Conservation (phyloP, 345 rosid species). For the Reutealis trisperma region DNA sequence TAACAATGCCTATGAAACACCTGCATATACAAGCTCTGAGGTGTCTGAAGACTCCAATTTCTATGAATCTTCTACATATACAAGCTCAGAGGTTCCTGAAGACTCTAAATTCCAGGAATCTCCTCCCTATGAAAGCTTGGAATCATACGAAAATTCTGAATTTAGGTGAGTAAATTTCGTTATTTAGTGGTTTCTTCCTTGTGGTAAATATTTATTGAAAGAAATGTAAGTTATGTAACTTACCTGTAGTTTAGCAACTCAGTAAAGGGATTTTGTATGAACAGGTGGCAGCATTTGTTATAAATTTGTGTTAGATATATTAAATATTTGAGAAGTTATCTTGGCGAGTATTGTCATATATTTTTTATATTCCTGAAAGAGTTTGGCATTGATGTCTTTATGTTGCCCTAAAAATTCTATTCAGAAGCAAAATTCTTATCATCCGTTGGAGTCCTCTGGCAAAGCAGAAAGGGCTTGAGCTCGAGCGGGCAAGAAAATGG, state of each 20-base stretch:
- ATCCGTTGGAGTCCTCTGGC: too few species aligned
- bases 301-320: too few species aligned
- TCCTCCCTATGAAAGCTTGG: constrained; percentile 12
- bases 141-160: constrained; percentile 15
- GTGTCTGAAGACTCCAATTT: constrained; percentile 12
- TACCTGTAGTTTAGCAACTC: background rate
- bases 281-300: background rate
- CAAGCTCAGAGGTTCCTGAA: background rate
- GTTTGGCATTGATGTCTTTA: too few species aligned
- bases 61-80: constrained; percentile 13
- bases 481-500: too few species aligned
- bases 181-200: background rate
- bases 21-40: constrained; percentile 1
- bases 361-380: too few species aligned
- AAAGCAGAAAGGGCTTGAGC: too few species aligned
- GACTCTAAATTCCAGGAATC: constrained; percentile 17
- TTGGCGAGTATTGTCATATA: too few species aligned
- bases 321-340: too few species aligned
- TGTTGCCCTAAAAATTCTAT: too few species aligned
- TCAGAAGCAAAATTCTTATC: too few species aligned
- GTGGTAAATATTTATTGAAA: background rate
- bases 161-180: constrained; percentile 11
- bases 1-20: constrained; percentile 1
- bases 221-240: background rate
- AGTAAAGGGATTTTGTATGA: background rate